phyloP scores from a whole-genome alignment of 31 red algal genomes.

The Endocladia muricata region DNA sequence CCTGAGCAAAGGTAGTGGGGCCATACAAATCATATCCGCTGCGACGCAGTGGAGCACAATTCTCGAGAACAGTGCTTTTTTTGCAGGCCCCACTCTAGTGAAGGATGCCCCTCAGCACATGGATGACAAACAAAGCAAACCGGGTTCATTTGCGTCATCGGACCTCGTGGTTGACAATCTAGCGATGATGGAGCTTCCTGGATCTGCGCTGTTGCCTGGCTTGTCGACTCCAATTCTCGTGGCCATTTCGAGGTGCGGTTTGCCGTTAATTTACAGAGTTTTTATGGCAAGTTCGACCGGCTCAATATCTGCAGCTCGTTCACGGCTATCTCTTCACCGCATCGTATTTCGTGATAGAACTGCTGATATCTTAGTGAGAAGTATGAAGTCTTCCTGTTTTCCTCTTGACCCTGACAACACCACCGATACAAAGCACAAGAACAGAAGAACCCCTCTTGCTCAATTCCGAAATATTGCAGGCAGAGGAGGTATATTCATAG shows the following conservation, averaged over 20 bases:
- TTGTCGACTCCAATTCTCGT: constrained; percentile 65
- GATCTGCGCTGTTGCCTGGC: constrained; percentile 43
- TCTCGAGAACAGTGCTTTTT: constrained; percentile 41
- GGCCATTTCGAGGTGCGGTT: constrained; percentile 42
- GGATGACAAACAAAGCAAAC: not conserved
- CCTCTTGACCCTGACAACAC: not conserved
- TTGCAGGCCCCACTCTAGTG: constrained; percentile 35
- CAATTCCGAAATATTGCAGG: constrained; percentile 72
- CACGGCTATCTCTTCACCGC: constrained; percentile 45
- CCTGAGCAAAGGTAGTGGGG: constrained; percentile 11
- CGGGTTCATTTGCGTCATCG: not conserved
- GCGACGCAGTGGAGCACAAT: constrained; percentile 27
- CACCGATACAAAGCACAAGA: not conserved
- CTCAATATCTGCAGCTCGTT: not conserved
- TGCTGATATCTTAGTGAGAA: constrained; percentile 21
- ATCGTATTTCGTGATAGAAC: constrained; percentile 56
- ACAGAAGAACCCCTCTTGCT: constrained; percentile 5
- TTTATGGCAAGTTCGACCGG: constrained; percentile 29
- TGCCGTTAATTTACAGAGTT: constrained; percentile 71
- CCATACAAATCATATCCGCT: constrained; percentile 29
- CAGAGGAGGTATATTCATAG: constrained; percentile 65
- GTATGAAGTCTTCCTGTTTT: constrained; percentile 24
- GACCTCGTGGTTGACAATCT: constrained; percentile 27
- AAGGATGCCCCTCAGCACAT: constrained; percentile 7
- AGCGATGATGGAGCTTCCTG: constrained; percentile 49